These are phyloP conservation scores for Aspergillus ellipticus DNA, from an alignment of 495 filamentous ascomycete genomes.

Conservation along the genomic window DNA sequence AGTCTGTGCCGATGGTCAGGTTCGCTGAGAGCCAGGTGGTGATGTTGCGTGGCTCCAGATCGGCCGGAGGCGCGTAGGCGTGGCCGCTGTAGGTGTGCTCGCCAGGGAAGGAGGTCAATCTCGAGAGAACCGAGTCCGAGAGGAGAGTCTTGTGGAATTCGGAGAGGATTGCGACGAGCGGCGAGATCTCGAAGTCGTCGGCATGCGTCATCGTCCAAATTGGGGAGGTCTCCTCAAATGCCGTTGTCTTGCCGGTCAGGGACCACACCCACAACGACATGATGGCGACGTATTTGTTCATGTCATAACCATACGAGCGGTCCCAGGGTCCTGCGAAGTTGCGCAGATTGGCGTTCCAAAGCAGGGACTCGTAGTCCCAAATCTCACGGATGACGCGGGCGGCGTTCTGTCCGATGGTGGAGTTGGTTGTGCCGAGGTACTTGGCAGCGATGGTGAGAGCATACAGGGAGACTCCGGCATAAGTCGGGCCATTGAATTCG, in stretches of 20 bases:
- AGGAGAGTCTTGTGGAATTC: conserved; percentile 27
- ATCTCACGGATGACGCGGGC: conserved; percentile 2
- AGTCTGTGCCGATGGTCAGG: conserved; percentile 37
- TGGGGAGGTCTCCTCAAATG: conserved; percentile 18
- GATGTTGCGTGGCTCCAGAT: conserved; percentile 37
- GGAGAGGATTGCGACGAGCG: conserved; percentile 30
- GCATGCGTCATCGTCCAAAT: conserved; percentile 33
- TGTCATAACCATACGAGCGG: conserved; percentile 40
- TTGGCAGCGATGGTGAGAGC: conserved; percentile 40
- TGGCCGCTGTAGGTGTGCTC: conserved; percentile 32
- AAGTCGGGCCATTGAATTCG: conserved; percentile 43
- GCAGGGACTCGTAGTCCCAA: conserved; percentile 8
- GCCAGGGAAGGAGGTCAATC: conserved; percentile 29
- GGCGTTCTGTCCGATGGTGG: conserved; percentile 10
- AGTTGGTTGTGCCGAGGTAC: conserved; percentile 19
- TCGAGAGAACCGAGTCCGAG: conserved; percentile 10
- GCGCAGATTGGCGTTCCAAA: conserved; percentile 36
- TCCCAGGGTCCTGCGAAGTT: conserved; percentile 45
- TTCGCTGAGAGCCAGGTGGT: conserved; percentile 36
- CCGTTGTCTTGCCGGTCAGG: conserved; percentile 22
- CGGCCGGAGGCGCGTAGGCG: conserved; percentile 37
- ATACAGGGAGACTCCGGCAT: conserved; percentile 39
- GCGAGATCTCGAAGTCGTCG: conserved; percentile 37
- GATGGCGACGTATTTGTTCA: conserved; percentile 38
- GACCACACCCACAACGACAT: conserved; percentile 36